Evolutionary conservation across 768 basidiomycete genomes (phyloP).

Genomic region (Lyophyllum shimeji): DNA sequence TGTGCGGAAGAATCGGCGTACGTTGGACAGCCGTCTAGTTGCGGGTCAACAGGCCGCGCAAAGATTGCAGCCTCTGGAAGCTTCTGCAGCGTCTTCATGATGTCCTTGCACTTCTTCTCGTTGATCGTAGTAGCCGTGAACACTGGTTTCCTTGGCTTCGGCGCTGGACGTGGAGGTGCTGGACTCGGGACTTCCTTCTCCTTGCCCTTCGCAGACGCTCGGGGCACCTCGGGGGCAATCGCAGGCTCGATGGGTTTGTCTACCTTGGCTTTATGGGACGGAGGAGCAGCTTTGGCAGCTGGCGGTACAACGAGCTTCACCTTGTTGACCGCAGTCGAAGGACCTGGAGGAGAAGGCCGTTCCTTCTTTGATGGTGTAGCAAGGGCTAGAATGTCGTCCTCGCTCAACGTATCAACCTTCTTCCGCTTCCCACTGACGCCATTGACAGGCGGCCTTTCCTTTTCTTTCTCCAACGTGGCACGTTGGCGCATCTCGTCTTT

Average conservation of each 20-base stretch:
- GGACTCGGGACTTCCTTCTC: slow-evolving; percentile 54
- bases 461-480: slow-evolving; percentile 37
- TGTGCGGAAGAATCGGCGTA: slow-evolving; percentile 38
- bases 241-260: slow-evolving; percentile 34
- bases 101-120: slow-evolving; percentile 79
- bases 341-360: slow-evolving; percentile 41
- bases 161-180: slow-evolving; percentile 30
- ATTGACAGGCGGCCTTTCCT: slow-evolving; percentile 34
- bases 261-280: slow-evolving; percentile 35
- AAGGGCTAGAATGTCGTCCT: slow-evolving; percentile 65
- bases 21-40: slow-evolving; percentile 87
- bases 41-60: slow-evolving; percentile 79
- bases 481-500: slow-evolving; percentile 56
- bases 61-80: slow-evolving; percentile 75
- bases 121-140: slow-evolving; percentile 55
- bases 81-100: slow-evolving; percentile 59
- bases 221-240: slow-evolving; percentile 31
- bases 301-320: slow-evolving; percentile 19
- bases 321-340: slow-evolving; percentile 24
- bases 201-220: slow-evolving; percentile 67
- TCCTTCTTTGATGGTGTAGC: slow-evolving; percentile 65
- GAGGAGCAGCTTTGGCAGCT: slow-evolving; percentile 20
- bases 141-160: slow-evolving; percentile 40
- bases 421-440: slow-evolving; percentile 57
- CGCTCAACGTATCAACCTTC: slow-evolving; percentile 38